Evolutionary conservation across 1,284 basidiomycete species (phyloP).

Genomic region (Boletus smithii): DNA sequence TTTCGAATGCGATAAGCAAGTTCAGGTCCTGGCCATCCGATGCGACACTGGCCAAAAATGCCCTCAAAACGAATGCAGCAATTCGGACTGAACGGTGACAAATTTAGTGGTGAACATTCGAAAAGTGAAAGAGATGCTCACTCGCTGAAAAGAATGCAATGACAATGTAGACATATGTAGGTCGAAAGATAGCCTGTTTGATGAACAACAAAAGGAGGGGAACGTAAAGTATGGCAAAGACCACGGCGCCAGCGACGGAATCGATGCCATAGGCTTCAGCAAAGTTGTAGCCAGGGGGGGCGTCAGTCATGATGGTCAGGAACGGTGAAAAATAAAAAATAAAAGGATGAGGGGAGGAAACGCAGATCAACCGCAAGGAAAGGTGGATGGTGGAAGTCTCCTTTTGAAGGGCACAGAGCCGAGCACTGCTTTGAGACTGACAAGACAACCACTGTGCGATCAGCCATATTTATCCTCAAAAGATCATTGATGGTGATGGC

Average conservation of each 20-base stretch:
- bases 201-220: constrained; percentile 40
- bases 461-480: neutral
- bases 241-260: constrained; percentile 42
- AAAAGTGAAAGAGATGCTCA: constrained; percentile 29
- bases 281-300: constrained; percentile 34
- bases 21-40: constrained; percentile 23
- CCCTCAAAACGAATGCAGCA: constrained; percentile 32
- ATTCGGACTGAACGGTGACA: constrained; percentile 27
- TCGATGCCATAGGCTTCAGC: constrained; percentile 40
- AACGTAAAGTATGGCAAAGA: constrained; percentile 46
- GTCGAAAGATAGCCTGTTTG: constrained; percentile 35
- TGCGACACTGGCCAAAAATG: constrained; percentile 28
- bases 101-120: neutral
- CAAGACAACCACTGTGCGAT: neutral
- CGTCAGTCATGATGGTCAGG: constrained; percentile 16
- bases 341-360: neutral
- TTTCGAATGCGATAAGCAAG: constrained; percentile 27
- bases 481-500: neutral
- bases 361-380: constrained; percentile 22
- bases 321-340: neutral
- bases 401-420: constrained; percentile 17
- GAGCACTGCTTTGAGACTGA: constrained; percentile 10
- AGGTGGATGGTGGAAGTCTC: neutral
- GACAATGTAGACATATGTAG: constrained; percentile 42
- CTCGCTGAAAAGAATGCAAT: constrained; percentile 46